These are phyloP conservation scores for Alternaria alternata DNA, from an alignment of 2,329 filamentous ascomycete species.

Conservation along the genomic window DNA sequence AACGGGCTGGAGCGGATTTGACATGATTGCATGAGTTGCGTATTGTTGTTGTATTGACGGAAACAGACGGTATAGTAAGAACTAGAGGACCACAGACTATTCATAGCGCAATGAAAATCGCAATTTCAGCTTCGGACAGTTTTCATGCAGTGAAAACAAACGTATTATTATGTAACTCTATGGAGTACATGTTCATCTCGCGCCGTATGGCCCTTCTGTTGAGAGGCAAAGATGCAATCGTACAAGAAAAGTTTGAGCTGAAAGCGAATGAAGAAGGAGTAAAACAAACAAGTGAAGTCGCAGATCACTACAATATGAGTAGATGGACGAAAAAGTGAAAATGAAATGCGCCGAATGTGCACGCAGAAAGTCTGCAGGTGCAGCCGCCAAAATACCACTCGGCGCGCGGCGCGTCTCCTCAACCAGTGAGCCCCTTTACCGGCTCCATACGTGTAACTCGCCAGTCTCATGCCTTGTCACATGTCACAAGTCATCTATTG, in stretches of 20 bases:
- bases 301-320: slow-evolving; percentile 6
- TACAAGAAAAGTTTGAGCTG: neutral
- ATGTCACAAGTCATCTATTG: slow-evolving; percentile 18
- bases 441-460: neutral
- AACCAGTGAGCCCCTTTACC: neutral
- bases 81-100: slow-evolving; percentile 8
- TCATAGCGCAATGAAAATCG: slow-evolving; percentile 10
- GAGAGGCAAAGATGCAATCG: slow-evolving; percentile 1
- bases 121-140: neutral
- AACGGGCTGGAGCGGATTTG: neutral
- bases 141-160: neutral
- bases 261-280: slow-evolving; percentile 4
- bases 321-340: slow-evolving; percentile 1
- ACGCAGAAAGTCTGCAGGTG: neutral
- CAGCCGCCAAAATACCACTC: neutral
- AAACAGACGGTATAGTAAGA: neutral
- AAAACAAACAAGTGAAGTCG: slow-evolving; percentile 2
- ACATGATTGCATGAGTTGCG: slow-evolving; percentile 7
- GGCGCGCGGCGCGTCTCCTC: neutral
- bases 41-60: slow-evolving; percentile 6
- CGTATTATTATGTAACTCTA: neutral
- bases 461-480: neutral
- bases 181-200: neutral
- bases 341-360: neutral
- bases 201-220: neutral